Percentiles rank a stretch among this genome's conserved stretches.
phyloP scores from a whole-genome alignment of 352 stramenopile genomes.

The Pythium phragmitis region DNA sequence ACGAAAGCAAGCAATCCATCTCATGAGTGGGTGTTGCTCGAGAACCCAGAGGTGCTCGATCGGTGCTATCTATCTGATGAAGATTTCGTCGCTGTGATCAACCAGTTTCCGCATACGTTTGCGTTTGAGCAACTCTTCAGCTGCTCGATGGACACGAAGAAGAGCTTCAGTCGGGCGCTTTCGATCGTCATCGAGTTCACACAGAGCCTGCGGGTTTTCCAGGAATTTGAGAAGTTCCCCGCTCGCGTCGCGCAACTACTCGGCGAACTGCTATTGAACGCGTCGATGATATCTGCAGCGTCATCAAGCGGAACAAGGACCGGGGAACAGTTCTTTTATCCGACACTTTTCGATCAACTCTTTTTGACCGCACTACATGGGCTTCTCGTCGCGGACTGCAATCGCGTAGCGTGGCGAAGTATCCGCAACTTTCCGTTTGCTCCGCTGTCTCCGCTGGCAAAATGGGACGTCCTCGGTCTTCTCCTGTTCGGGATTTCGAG shows the following conservation, averaged over 20 bases:
- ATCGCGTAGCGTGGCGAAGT: slow-evolving; percentile 77
- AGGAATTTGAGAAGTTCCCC: slow-evolving; percentile 83
- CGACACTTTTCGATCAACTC: slow-evolving; percentile 82
- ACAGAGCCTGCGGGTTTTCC: slow-evolving; percentile 61
- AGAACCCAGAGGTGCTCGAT: slow-evolving; percentile 82
- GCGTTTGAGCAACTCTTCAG: slow-evolving; percentile 75
- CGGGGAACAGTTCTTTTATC: slow-evolving; percentile 51
- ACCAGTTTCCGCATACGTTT: slow-evolving; percentile 86
- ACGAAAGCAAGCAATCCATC: slow-evolving; percentile 40
- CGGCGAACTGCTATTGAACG: slow-evolving; percentile 57
- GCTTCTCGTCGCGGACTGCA: slow-evolving; percentile 68
- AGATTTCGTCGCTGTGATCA: slow-evolving; percentile 80
- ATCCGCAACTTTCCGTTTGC: slow-evolving; percentile 68
- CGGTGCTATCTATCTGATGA: slow-evolving; percentile 81
- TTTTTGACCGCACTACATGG: slow-evolving; percentile 81
- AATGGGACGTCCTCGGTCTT: slow-evolving; percentile 81
- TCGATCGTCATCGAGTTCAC: slow-evolving; percentile 78
- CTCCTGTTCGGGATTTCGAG: slow-evolving; percentile 71
- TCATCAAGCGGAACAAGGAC: slow-evolving; percentile 28
- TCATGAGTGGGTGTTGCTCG: slow-evolving; percentile 78
- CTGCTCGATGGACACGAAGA: slow-evolving; percentile 73
- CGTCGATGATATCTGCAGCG: slow-evolving; percentile 48
- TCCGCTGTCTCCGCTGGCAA: slow-evolving; percentile 66
- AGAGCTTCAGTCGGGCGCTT: slow-evolving; percentile 72
- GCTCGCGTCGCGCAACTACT: slow-evolving; percentile 68